phyloP scores from a whole-genome alignment of 441 rosid genomes.

The Bruguiera hainesii region DNA sequence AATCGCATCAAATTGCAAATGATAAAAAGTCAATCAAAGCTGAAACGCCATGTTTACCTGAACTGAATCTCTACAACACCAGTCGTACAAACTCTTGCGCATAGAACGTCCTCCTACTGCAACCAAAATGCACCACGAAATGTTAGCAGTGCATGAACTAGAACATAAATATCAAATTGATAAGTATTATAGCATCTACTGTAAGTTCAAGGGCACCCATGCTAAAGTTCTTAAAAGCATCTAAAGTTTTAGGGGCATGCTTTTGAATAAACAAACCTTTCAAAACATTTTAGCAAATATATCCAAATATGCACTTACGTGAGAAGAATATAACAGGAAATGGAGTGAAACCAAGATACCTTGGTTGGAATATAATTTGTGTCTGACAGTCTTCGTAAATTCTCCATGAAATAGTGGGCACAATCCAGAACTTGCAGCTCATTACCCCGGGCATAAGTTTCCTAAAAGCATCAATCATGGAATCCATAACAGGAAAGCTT shows the following conservation, averaged over 20 bases:
- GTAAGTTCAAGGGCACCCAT: too few species aligned
- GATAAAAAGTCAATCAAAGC: neutral
- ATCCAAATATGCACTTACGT: neutral
- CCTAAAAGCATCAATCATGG: conserved; percentile 39
- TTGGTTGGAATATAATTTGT: conserved; percentile 80
- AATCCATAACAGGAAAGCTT: neutral
- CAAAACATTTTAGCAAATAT: too few species aligned
- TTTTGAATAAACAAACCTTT: too few species aligned
- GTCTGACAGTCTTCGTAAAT: conserved; percentile 72
- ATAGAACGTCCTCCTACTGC: conserved; percentile 91
- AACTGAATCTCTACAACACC: conserved; percentile 97
- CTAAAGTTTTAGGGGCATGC: neutral
- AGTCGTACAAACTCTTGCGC: conserved; percentile 94
- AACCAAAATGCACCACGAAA: conserved; percentile 19
- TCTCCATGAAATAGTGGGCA: conserved; percentile 83
- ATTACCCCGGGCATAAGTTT: conserved; percentile 70
- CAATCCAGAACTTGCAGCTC: conserved; percentile 96
- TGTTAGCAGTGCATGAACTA: conserved; percentile 2
- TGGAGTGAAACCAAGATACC: conserved; percentile 36
- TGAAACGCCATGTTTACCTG: conserved; percentile 52
- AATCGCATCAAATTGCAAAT: neutral
- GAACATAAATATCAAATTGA: neutral
- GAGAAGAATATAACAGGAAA: neutral
- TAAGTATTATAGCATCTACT: neutral
- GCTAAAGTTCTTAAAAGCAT: neutral